phyloP scores from a whole-genome alignment of 2,329 filamentous ascomycete genomes.

The Dactylellina drechsleri region DNA sequence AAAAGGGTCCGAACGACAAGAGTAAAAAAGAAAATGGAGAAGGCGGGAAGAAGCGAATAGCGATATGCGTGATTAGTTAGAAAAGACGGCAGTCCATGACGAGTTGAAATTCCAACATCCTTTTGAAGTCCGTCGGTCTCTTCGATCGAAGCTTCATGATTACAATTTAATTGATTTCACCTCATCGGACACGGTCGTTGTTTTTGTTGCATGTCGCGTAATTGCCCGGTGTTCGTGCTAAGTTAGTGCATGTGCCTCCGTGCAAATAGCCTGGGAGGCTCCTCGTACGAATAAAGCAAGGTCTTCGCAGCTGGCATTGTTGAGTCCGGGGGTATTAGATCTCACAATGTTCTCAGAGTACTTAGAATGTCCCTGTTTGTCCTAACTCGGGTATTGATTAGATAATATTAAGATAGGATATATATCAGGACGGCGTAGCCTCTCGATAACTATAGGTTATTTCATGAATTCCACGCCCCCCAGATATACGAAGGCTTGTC shows the following conservation, averaged over 20 bases:
- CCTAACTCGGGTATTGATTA: conserved; percentile 8
- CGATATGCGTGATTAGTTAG: conserved; percentile 48
- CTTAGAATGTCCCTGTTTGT: background rate
- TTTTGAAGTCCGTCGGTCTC: background rate
- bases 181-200: conserved; percentile 44
- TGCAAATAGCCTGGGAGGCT: background rate
- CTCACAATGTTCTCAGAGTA: too few species aligned
- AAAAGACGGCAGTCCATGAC: background rate
- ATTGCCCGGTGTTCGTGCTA: conserved; percentile 24
- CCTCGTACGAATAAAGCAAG: conserved; percentile 1
- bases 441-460: too few species aligned
- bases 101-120: conserved; percentile 13
- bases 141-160: background rate
- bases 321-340: too few species aligned
- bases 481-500: too few species aligned
- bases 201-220: conserved; percentile 53
- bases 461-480: too few species aligned
- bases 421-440: conserved; percentile 6
- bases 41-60: conserved; percentile 51
- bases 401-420: conserved; percentile 9
- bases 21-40: conserved; percentile 10
- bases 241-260: background rate
- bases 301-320: background rate
- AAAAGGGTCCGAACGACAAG: conserved; percentile 1
- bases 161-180: conserved; percentile 9